phyloP scores from a whole-genome alignment of 1,139 yeast species.

The Lodderomyces theae region DNA sequence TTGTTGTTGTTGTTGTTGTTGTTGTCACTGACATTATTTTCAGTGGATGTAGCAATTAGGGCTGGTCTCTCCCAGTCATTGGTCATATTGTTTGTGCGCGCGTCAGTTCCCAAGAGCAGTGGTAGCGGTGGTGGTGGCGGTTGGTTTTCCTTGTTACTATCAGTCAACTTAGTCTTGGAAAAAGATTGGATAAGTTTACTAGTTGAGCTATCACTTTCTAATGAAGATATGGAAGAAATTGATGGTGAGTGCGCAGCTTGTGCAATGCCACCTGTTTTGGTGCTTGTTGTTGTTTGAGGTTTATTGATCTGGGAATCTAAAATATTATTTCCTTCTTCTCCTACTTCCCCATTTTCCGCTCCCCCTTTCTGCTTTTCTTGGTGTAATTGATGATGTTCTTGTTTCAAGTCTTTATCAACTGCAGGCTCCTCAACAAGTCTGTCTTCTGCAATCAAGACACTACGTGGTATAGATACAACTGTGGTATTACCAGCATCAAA shows the following conservation, averaged over 20 bases:
- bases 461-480: constrained; percentile 1
- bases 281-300: background rate
- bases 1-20: too few species aligned
- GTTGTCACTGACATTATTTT: constrained; percentile 4
- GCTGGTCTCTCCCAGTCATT: background rate
- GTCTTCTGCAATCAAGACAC: background rate
- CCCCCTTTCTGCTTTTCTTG: background rate
- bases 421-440: too few species aligned
- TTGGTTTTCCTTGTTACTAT: constrained; percentile 5
- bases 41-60: constrained; percentile 1
- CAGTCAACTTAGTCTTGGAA: constrained; percentile 18
- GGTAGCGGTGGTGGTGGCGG: background rate
- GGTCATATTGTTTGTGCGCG: background rate
- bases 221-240: constrained; percentile 28
- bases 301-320: background rate
- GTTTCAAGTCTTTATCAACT: background rate
- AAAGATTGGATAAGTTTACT: constrained; percentile 30
- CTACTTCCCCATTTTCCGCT: background rate
- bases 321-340: constrained; percentile 1
- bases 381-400: too few species aligned
- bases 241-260: constrained; percentile 11
- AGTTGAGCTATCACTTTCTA: constrained; percentile 30
- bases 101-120: too few species aligned
- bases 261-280: background rate
- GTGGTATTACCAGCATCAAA: constrained; percentile 4